Conservation (phyloP, 345 rosid genomes). For the Cardamine occulta region DNA sequence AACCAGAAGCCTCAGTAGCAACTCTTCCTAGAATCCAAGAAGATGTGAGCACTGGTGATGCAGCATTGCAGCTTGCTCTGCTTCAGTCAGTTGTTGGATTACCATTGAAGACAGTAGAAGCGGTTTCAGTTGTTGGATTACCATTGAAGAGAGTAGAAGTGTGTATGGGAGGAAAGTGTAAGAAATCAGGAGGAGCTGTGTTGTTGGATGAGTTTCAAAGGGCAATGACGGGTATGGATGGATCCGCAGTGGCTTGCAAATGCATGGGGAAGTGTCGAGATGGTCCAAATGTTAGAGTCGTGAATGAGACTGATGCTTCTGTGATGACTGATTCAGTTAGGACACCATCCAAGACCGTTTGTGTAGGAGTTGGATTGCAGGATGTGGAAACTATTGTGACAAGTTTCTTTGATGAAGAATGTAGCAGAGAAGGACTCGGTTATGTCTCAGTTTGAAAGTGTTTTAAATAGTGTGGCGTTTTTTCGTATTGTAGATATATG, state of each 20-base stretch:
- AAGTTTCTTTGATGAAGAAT: conserved; percentile 44
- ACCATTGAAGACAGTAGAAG: conserved; percentile 19
- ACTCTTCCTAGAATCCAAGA: conserved; percentile 25
- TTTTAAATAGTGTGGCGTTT: not conserved
- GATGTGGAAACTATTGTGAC: conserved; percentile 64
- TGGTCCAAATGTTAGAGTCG: conserved; percentile 67
- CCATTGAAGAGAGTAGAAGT: conserved; percentile 59
- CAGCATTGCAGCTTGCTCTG: conserved; percentile 38
- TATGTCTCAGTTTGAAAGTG: conserved; percentile 23
- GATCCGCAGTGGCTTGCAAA: conserved; percentile 64
- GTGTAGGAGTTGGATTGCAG: conserved; percentile 67
- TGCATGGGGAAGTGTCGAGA: conserved; percentile 81
- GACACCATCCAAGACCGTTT: conserved; percentile 55
- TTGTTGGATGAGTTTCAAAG: conserved; percentile 64
- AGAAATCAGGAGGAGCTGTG: conserved; percentile 60
- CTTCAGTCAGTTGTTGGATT: conserved; percentile 15
- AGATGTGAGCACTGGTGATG: conserved; percentile 1
- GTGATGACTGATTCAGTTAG: conserved; percentile 39
- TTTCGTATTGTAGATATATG: conserved; percentile 19
- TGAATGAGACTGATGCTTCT: conserved; percentile 25
- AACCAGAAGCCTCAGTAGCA: conserved; percentile 15
- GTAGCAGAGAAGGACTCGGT: conserved; percentile 31
- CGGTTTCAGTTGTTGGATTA: conserved; percentile 13
- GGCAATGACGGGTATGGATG: conserved; percentile 52
- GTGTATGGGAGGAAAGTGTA: conserved; percentile 82